Base-by-base conservation (phyloP, 108 stramenopile genomes). In the Aurantiochytrium sp. region DNA sequence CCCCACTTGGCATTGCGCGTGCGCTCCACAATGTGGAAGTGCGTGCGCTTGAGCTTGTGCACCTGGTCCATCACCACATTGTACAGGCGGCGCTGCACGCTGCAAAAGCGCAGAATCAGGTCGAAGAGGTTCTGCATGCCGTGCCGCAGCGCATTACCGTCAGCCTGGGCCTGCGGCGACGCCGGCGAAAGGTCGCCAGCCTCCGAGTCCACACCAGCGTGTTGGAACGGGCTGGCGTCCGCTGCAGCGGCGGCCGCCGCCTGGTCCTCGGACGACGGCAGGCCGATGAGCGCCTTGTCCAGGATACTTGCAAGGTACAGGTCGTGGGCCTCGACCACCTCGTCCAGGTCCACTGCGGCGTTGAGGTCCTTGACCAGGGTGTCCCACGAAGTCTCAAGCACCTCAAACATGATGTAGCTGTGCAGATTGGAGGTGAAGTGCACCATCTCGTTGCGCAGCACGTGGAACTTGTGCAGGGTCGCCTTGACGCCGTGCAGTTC, bases 361-460 rank as follows among this genome's bases (percentile, higher is more conserved):
- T 94, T 89, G 5, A 98, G 87, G 15, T 89, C 91, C n/a, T 85
- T 65, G 22, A 91, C 90, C 12, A 99, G 91, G 69, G 85, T 87
- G 30, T 94, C 91, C 98, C 98, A 99, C 21, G 95, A 94, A 37
- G 94, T 95, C 86, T 99, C 99, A 54, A 99, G 89, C 27, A 99
- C 98, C 90, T 98, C 98, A 89, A 99, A 98, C 97, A 99, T 98
- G 55, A 96, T 89, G 90, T 97, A 99, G 85, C 92, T 96, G 92
- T 96, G 96, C 52, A 99, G 91, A 92, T 98, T 98, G 85, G 92
- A 92, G n/a, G 95, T 91, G 85, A 99, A 96, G 90, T 97, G 97
- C 81, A 96, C 90, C 98, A 99, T 98, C 50, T 96, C 93, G 41
- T 96, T 96, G 4, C 98, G 95, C 30, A 94, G 92, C 52, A 98